Base-by-base conservation (phyloP, 2,329 filamentous ascomycete species). In the Lasiodiplodia gonubiensis region DNA sequence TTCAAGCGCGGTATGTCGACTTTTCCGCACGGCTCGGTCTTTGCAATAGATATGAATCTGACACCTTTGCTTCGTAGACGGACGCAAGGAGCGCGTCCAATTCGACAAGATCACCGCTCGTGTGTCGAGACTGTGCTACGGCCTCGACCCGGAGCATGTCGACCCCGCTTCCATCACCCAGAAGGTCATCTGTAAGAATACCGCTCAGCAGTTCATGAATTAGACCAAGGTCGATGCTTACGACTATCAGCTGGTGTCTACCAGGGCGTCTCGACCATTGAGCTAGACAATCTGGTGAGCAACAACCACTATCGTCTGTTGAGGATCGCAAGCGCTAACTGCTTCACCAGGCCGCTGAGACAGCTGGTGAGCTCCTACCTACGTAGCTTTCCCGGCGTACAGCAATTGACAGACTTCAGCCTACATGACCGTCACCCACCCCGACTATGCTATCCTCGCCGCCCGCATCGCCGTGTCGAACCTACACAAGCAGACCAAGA, bases 21-120 rank as follows among this genome's bases (percentile, higher is more conserved):
- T 46, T 67, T 68, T 23, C 69, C 16, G 69, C 2, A 30, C 68
- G 39, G 69, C 33, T 30, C 27, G 18, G 18, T 18, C 33, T 35
- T 30, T 35, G 27, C 23, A 52, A 25, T 46, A 48, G 16, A 3
- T 5, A 3, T 23, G 10, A 3, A 25, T 21, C 68, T 68, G 48
- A 66, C 33, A 30, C 30, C 37, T 27, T 23, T 27, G 16, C 35
- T 39, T 67, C 60, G 48, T 74, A 98, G 95, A 99, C 88, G 94
- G 94, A 84, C 95, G 95, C 86, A 97, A 98, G 86, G 95, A 99
- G 88, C 95, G 95, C 82, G 95, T 99, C 72, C 95, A 99, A 82
- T 99, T 99, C 85, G 95, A 99, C 87, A 99, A 99, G 86, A 99
- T 99, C 88, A 98, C 95, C 77, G 95, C 95, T 76, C 93, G 95